Evolutionary conservation across 192 early-diverging fungal species (phyloP).

Genomic region (Coemansia sp.): DNA sequence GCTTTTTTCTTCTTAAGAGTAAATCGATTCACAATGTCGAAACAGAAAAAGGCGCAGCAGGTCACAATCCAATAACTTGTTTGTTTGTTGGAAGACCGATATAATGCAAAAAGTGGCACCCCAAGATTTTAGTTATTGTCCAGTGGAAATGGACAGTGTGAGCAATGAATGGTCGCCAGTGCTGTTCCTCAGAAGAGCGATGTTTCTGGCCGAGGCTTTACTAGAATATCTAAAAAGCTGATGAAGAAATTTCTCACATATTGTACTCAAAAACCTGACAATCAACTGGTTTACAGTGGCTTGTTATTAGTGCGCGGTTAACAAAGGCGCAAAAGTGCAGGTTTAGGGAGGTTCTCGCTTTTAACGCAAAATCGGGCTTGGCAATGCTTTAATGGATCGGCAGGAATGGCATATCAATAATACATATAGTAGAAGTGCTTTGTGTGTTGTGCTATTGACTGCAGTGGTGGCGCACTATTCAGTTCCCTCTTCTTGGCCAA

Average conservation of each 20-base stretch:
- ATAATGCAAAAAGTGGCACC: background rate
- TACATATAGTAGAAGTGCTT: background rate
- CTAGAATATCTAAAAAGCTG: background rate
- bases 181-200: background rate
- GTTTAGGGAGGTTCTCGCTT: background rate
- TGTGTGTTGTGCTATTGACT: background rate
- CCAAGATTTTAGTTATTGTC: background rate
- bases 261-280: background rate
- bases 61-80: background rate
- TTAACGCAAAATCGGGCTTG: background rate
- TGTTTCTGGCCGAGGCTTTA: background rate
- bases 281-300: background rate
- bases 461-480: background rate
- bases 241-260: conserved; percentile 1
- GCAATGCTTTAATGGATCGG: background rate
- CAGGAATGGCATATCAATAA: background rate
- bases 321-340: background rate
- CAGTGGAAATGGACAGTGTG: background rate
- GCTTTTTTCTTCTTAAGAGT: background rate
- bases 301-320: background rate
- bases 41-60: background rate
- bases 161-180: background rate
- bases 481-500: background rate
- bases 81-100: background rate
- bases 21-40: background rate